Conservation (phyloP, 75 land plant species). For the Azolla pinnata region DNA sequence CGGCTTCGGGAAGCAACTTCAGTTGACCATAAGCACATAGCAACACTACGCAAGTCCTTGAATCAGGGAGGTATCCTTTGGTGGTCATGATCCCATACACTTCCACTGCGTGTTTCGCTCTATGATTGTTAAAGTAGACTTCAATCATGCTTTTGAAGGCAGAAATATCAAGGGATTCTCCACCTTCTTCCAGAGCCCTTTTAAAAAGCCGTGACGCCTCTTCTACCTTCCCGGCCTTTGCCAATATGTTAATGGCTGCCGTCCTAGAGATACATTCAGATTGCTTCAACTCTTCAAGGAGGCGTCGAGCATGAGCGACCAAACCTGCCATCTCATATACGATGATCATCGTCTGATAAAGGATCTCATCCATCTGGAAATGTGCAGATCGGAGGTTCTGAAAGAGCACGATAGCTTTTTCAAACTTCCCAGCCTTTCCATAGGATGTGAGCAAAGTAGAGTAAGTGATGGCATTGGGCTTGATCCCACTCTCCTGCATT, state of each 20-base stretch:
- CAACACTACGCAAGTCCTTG: constrained; percentile 44
- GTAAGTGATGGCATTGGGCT: constrained; percentile 74
- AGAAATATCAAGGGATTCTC: constrained; percentile 59
- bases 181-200: constrained; percentile 46
- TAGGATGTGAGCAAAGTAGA: constrained; percentile 79
- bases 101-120: constrained; percentile 48
- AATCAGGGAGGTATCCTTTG: constrained; percentile 61
- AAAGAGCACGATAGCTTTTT: constrained; percentile 67
- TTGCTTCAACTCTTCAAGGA: constrained; percentile 66
- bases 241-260: constrained; percentile 66
- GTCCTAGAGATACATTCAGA: constrained; percentile 45
- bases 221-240: constrained; percentile 74
- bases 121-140: constrained; percentile 45
- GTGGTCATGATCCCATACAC: constrained; percentile 67
- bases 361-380: constrained; percentile 64
- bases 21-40: constrained; percentile 68
- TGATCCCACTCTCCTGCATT: constrained; percentile 66
- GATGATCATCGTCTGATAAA: constrained; percentile 88
- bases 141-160: constrained; percentile 60
- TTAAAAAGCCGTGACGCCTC: constrained; percentile 82
- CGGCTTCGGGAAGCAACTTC: constrained; percentile 45
- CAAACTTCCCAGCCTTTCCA: constrained; percentile 70
- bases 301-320: constrained; percentile 73
- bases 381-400: constrained; percentile 66
- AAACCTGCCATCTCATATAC: constrained; percentile 78